Evolutionary conservation across 1,284 basidiomycete genomes (phyloP).

Genomic region (Schizophyllum amplum): DNA sequence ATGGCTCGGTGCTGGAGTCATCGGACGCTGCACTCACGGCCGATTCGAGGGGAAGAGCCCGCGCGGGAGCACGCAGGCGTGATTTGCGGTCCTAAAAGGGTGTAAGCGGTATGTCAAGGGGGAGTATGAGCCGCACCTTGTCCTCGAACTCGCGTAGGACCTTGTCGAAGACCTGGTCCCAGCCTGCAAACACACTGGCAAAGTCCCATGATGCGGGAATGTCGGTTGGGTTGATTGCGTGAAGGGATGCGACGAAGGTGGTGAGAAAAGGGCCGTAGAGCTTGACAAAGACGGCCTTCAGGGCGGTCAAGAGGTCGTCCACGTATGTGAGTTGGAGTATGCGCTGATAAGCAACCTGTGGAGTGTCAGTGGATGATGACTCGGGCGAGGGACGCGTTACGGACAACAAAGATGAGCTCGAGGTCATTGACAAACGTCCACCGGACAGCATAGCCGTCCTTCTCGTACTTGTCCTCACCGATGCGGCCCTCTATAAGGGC

Average conservation of each 20-base stretch:
- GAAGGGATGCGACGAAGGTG: slow-evolving; percentile 75
- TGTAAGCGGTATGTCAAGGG: slow-evolving; percentile 2
- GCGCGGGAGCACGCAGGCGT: slow-evolving; percentile 40
- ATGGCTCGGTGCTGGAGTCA: slow-evolving; percentile 36
- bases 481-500: slow-evolving; percentile 82
- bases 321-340: slow-evolving; percentile 95
- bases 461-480: slow-evolving; percentile 77
- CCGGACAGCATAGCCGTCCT: slow-evolving; percentile 85
- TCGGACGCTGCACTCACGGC: slow-evolving; percentile 56
- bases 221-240: slow-evolving; percentile 40
- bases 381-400: slow-evolving; percentile 20
- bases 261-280: slow-evolving; percentile 78
- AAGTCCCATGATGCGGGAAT: slow-evolving; percentile 57
- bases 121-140: slow-evolving; percentile 29
- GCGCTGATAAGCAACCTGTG: slow-evolving; percentile 93
- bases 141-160: slow-evolving; percentile 70
- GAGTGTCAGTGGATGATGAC: background rate
- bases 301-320: slow-evolving; percentile 74
- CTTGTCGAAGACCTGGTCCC: slow-evolving; percentile 79
- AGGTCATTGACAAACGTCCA: slow-evolving; percentile 93
- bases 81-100: slow-evolving; percentile 56
- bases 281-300: slow-evolving; percentile 81
- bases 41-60: slow-evolving; percentile 27
- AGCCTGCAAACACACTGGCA: slow-evolving; percentile 63
- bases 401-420: slow-evolving; percentile 89